These are phyloP conservation scores for Niebla homalea DNA, from an alignment of 495 filamentous ascomycete genomes.

Conservation along the genomic window DNA sequence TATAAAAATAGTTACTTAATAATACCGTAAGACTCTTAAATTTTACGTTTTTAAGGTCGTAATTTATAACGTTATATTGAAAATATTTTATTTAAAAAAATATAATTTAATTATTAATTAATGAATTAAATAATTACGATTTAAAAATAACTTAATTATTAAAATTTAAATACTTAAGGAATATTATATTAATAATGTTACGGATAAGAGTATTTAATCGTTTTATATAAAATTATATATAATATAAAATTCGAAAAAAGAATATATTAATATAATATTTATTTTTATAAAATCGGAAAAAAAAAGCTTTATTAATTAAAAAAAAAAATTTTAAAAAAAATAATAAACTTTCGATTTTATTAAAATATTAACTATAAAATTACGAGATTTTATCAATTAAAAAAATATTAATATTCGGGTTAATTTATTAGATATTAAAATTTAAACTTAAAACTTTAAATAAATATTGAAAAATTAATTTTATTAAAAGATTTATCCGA, in stretches of 20 bases:
- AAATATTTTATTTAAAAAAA: not conserved
- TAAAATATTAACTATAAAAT: not conserved
- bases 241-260: not conserved
- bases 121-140: not conserved
- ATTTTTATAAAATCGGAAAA: not conserved
- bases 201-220: not conserved
- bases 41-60: no score
- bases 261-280: not conserved
- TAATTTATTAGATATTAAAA: slow-evolving; percentile 5
- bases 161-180: not conserved
- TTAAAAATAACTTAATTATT: not conserved
- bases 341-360: not conserved
- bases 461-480: slow-evolving; percentile 1
- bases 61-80: not conserved
- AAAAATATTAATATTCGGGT: not conserved
- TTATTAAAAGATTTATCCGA: slow-evolving; percentile 1
- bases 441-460: slow-evolving; percentile 2
- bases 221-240: not conserved
- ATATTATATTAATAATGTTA: not conserved
- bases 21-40: no score
- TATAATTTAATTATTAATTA: not conserved
- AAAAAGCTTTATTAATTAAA: not conserved
- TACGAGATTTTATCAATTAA: not conserved
- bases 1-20: no score
- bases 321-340: not conserved